Percentiles rank a stretch among this genome's conserved stretches.
phyloP scores from a whole-genome alignment of 768 basidiomycete genomes.

The Dentipellis fragilis region DNA sequence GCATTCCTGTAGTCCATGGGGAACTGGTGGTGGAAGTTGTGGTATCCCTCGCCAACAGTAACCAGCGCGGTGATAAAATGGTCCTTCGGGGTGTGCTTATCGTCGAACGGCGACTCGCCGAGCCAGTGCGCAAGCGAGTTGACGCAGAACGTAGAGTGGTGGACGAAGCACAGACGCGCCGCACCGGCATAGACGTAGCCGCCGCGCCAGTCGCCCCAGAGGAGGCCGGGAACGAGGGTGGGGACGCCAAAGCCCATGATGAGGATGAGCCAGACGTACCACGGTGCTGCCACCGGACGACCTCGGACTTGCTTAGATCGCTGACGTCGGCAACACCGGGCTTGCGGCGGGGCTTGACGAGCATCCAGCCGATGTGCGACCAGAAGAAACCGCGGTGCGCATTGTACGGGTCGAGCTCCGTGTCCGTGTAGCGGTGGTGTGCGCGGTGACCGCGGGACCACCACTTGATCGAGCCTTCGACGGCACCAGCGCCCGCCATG shows the following conservation, averaged over 20 bases:
- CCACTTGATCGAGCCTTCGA: constrained; percentile 97
- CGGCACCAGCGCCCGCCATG: constrained; percentile 80
- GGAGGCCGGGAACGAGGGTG: constrained; percentile 63
- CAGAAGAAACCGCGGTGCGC: constrained; percentile 82
- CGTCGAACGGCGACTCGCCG: constrained; percentile 86
- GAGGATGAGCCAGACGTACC: constrained; percentile 65
- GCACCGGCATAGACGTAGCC: constrained; percentile 83
- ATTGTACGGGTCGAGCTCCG: constrained; percentile 92
- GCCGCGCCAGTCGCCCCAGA: constrained; percentile 81
- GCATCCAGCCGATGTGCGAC: constrained; percentile 90
- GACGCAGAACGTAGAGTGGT: constrained; percentile 94
- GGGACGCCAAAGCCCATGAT: constrained; percentile 66
- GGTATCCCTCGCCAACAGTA: constrained; percentile 94
- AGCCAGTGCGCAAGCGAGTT: constrained; percentile 97
- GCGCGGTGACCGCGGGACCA: constrained; percentile 98
- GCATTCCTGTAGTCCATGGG: constrained; percentile 97
- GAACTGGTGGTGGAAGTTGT: constrained; percentile 98
- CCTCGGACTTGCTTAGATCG: constrained; percentile 69
- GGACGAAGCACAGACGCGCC: constrained; percentile 72
- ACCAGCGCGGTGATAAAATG: constrained; percentile 82
- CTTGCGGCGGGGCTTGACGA: constrained; percentile 81
- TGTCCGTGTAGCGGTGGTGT: constrained; percentile 95
- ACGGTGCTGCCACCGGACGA: constrained; percentile 83
- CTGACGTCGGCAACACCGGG: constrained; percentile 87
- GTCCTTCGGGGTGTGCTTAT: constrained; percentile 89